Evolutionary conservation across 768 basidiomycete genomes (phyloP), one percentile per base, ranked within the genome.

Genomic region (Leucosporidium creatinivorum): DNA sequence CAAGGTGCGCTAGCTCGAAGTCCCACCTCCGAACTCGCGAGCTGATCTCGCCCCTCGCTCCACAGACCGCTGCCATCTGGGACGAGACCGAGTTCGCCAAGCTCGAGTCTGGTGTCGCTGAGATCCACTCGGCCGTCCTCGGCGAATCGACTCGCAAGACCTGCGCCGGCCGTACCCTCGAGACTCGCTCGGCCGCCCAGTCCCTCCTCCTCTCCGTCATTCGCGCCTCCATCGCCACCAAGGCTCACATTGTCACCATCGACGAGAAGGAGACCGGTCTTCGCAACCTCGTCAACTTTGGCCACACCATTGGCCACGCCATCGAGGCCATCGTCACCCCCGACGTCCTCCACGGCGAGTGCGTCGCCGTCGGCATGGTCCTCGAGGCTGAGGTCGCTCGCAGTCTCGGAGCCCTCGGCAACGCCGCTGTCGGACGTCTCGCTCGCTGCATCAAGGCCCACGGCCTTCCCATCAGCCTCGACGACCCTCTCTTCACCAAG

Each of bases 31-130:
- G 50, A 23, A n/a, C 23, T 51, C 39, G 39, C 8, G 15, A 51
- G 21, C 50, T 51, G 25, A 51, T 51, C 50, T 23, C 50, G n/a
- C 33, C 21, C 17, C 9, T 15, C 25, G 7, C 52, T 61, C 10
- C 62, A 67, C 76, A 94, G 94, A 99, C 96, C 30, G 94, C 96
- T 8, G 96, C 93, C n/a, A 98, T 98, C 75, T 97, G 94, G 94
- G 86, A 91, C 78, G 93, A 91, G 74, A 79, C 81, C 69, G 91
- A 93, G 75, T 99, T 99, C 75, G 83, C 86, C 47, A 83, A 86
- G 39, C 85, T 99, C 69, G 96, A 99, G 77, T 87, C 89, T 1
- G 85, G 86, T 55, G 85, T 90, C 1, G 84, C 84, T 31, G 89
- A 90, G 76, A 93, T 97, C 69, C 78, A 76, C 86, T 89, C 79